Evolutionary conservation across 352 stramenopile genomes (phyloP).

Genomic region (Phytophthora agathidicida): DNA sequence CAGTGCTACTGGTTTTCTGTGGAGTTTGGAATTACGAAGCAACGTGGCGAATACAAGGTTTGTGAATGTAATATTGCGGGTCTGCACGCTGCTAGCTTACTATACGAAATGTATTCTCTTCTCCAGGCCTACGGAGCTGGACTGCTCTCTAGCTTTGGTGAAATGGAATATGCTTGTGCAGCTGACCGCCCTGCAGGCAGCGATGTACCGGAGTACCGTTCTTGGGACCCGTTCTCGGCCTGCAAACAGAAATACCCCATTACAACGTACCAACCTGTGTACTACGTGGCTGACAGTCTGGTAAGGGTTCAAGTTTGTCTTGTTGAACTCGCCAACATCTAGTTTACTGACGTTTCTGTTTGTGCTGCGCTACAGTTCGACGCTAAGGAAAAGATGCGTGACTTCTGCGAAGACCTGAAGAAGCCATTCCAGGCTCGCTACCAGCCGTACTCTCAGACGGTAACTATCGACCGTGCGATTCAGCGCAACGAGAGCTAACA

Average conservation of each 20-base stretch:
- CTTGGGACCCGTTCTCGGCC: conserved; percentile 95
- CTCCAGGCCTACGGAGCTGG: conserved; percentile 94
- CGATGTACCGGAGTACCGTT: conserved; percentile 87
- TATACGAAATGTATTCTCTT: neutral
- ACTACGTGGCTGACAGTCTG: conserved; percentile 96
- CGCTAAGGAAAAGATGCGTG: conserved; percentile 94
- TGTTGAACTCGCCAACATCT: too few relatives aligned
- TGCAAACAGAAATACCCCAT: conserved; percentile 96
- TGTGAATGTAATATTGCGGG: neutral
- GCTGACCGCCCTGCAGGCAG: conserved; percentile 61
- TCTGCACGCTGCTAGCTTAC: neutral
- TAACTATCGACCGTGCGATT: conserved; percentile 79
- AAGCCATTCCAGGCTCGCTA: conserved; percentile 96
- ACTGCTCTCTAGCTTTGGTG: conserved; percentile 96
- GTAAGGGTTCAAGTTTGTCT: too few relatives aligned
- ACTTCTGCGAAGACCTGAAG: conserved; percentile 95
- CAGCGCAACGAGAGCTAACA: conserved; percentile 56
- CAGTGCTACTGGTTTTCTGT: conserved; percentile 99
- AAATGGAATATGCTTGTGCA: conserved; percentile 96
- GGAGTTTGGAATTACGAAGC: conserved; percentile 96
- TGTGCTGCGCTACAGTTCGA: conserved; percentile 58
- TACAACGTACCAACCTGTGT: conserved; percentile 97
- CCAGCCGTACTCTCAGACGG: conserved; percentile 92
- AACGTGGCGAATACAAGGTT: conserved; percentile 94
- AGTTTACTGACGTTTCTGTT: neutral